A percentile compares a stretch with the other conserved stretches of the same genome.
Evolutionary conservation across 352 stramenopile species (phyloP).

Genomic region (Globisporangium middletonii): DNA sequence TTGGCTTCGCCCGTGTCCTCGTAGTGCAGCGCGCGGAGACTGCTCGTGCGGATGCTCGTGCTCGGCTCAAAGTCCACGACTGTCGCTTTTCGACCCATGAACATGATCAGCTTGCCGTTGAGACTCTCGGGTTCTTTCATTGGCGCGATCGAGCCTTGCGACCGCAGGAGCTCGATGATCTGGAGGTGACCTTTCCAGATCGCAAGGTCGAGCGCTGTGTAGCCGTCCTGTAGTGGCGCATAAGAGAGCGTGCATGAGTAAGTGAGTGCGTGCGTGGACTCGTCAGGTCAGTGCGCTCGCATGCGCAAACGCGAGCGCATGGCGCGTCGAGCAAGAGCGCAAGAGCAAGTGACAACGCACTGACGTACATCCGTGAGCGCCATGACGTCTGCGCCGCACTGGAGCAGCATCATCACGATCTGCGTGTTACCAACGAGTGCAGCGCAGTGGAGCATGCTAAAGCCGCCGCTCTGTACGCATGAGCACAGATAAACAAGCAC

Average conservation of each 20-base stretch:
- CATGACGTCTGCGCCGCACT: constrained; percentile 69
- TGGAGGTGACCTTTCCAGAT: constrained; percentile 80
- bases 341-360: not conserved
- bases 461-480: constrained; percentile 48
- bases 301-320: too few species aligned
- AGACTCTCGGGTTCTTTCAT: constrained; percentile 85
- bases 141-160: constrained; percentile 68
- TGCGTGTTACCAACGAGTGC: constrained; percentile 72
- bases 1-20: constrained; percentile 68
- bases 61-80: constrained; percentile 80
- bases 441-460: constrained; percentile 79
- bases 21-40: constrained; percentile 73
- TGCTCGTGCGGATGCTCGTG: constrained; percentile 69
- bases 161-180: constrained; percentile 78
- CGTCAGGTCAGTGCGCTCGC: not conserved
- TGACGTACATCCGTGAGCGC: constrained; percentile 63
- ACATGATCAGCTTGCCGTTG: constrained; percentile 67
- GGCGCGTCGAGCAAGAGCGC: too few species aligned
- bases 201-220: constrained; percentile 72
- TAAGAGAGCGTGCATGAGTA: too few species aligned
- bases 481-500: not conserved
- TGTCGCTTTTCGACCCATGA: constrained; percentile 62
- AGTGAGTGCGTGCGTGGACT: not conserved
- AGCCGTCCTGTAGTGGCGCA: constrained; percentile 45
- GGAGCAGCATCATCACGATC: constrained; percentile 85